A percentile compares a stretch with the other conserved stretches of the same genome.
Evolutionary conservation across 768 basidiomycete species (phyloP).

Genomic region (Kwoniella heveanensis): DNA sequence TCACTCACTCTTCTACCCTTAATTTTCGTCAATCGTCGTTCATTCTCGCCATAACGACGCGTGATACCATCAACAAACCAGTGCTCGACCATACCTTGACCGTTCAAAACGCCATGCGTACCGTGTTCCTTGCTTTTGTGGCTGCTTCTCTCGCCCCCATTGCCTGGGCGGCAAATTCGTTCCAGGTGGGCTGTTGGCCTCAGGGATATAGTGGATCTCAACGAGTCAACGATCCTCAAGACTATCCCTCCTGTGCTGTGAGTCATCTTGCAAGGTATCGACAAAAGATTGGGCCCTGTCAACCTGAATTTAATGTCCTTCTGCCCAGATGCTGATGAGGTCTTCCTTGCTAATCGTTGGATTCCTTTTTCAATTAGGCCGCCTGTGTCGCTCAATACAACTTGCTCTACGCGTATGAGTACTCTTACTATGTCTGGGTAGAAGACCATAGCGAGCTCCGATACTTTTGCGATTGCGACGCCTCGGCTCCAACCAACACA

Average conservation of each 20-base stretch:
- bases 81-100: too few species aligned
- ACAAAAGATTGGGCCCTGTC: too few species aligned
- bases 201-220: background rate
- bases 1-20: too few species aligned
- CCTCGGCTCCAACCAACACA: background rate
- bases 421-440: background rate
- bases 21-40: too few species aligned
- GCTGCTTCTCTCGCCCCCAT: background rate
- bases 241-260: background rate
- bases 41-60: too few species aligned
- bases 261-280: too few species aligned
- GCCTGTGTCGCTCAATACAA: conserved; percentile 1
- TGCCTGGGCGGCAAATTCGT: background rate
- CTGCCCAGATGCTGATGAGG: background rate
- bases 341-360: background rate
- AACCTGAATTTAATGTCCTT: too few species aligned
- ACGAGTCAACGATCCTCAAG: background rate
- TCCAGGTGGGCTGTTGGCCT: background rate
- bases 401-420: background rate
- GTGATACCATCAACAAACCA: too few species aligned
- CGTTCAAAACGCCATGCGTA: background rate
- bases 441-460: background rate
- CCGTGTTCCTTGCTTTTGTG: background rate
- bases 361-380: too few species aligned
- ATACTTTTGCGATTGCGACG: background rate